Conservation (phyloP, 495 filamentous ascomycete genomes). For the Aspergillus homomorphus region DNA sequence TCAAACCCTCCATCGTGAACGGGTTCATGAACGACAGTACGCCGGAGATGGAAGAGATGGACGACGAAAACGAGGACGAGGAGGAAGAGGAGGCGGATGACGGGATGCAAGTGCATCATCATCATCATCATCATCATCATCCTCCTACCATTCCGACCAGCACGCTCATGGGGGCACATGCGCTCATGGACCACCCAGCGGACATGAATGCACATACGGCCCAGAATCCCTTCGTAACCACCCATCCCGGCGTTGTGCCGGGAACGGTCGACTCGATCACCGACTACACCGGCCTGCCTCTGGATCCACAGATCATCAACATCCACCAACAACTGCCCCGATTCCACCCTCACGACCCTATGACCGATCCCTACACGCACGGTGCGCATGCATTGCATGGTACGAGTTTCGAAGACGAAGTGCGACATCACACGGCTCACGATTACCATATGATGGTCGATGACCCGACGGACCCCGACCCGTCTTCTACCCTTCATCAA, state of each 20-base stretch:
- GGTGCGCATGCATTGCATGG: slow-evolving; percentile 27
- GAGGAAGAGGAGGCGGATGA: slow-evolving; percentile 1
- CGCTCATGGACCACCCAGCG: slow-evolving; percentile 34
- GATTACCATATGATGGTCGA: slow-evolving; percentile 49
- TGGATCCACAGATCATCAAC: slow-evolving; percentile 48
- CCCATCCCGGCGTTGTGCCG: slow-evolving; percentile 27
- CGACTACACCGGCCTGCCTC: slow-evolving; percentile 40
- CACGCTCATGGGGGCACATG: slow-evolving; percentile 22
- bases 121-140: too few species aligned
- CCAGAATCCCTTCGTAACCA: slow-evolving; percentile 37
- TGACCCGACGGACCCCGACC: slow-evolving; percentile 37
- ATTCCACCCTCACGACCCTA: slow-evolving; percentile 38
- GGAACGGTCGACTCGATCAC: slow-evolving; percentile 35
- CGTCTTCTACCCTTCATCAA: slow-evolving; percentile 30
- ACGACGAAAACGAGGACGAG: neutral
- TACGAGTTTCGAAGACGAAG: slow-evolving; percentile 39
- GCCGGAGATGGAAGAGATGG: slow-evolving; percentile 23
- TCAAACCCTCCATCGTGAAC: slow-evolving; percentile 51
- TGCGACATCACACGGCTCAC: slow-evolving; percentile 38
- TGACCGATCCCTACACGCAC: slow-evolving; percentile 35
- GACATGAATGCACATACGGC: slow-evolving; percentile 21
- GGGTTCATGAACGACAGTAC: slow-evolving; percentile 29
- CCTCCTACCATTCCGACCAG: slow-evolving; percentile 16
- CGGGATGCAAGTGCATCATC: neutral
- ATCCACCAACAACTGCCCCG: slow-evolving; percentile 39